Conservation (phyloP, 2,329 filamentous ascomycete species). For the Alternaria atra region DNA sequence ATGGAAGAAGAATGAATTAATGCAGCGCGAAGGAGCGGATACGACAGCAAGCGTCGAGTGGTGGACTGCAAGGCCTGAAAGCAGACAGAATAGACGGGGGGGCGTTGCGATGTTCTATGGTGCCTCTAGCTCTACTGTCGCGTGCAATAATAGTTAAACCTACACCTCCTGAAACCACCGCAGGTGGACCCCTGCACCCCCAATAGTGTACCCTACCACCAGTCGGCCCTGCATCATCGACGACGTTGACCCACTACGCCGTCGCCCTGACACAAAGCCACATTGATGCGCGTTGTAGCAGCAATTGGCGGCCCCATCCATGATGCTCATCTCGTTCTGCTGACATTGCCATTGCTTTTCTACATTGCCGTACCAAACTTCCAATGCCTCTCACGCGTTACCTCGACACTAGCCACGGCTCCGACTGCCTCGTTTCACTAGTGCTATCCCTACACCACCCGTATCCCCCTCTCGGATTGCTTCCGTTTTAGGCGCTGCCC, state of each 20-base stretch:
- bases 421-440: constrained; percentile 29
- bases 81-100: background rate
- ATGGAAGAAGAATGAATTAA: constrained; percentile 6
- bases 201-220: constrained; percentile 27
- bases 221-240: constrained; percentile 34
- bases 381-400: background rate
- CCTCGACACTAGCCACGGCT: constrained; percentile 3
- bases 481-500: constrained; percentile 28
- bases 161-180: constrained; percentile 34
- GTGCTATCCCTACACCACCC: constrained; percentile 4
- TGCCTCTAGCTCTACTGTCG: background rate
- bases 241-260: constrained; percentile 26
- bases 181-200: constrained; percentile 18
- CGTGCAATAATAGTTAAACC: constrained; percentile 25
- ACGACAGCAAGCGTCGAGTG: constrained; percentile 26
- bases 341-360: constrained; percentile 1
- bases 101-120: constrained; percentile 18
- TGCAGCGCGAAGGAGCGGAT: constrained; percentile 46
- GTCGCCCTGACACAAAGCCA: constrained; percentile 19
- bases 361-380: background rate
- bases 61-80: constrained; percentile 7
- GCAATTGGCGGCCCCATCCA: constrained; percentile 11
- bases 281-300: constrained; percentile 1
- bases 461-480: constrained; percentile 25
- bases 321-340: background rate